Evolutionary conservation across 2,329 filamentous ascomycete species (phyloP), one percentile per base, ranked within the genome.

Genomic region (Endoconidiophora polonica): DNA sequence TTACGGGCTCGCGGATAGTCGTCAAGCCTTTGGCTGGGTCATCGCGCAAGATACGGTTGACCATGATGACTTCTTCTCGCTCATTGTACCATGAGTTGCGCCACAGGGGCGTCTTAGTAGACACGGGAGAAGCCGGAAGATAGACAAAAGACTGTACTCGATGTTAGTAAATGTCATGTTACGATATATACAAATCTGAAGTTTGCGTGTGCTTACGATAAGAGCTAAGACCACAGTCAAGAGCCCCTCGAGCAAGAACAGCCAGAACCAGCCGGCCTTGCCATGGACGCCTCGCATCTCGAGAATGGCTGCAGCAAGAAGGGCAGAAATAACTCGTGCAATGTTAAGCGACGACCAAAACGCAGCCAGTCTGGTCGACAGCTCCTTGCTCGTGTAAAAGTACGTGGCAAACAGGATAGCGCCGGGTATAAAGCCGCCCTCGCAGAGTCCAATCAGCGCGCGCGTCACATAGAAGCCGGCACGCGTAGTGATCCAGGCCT

Each of bases 311-410:
- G 78, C 79, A 0, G 81, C 81, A 1, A 85, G 68, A 1, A 85
- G 43, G 2, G 50, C 50, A 3, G 48, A 44, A 12, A 48, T 49
- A 3, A 44, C 42, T 58, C 61, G 58, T 4, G 64, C 63, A 38
- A 68, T 56, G 48, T 67, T 70, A 23, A 71, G 61, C 2, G 68
- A 69, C 1, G 67, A 68, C 82, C 81, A 86, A 62, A 86, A 86
- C 58, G 70, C 79, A 41, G 77, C 76, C 7, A 86, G 66, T 0
- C 83, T 73, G 29, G 74, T 70, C 0, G 81, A 78, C 1, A 86
- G 65, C 59, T 86, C 82, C 48, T 68, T 70, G 1, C 74, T 75
- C 3, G 73, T 85, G 65, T 84, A 86, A 62, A 81, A 86, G 61
- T 86, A 86, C 2, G 75, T 78, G 1, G 82, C 68, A 60, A 82